Evolutionary conservation across 148 eudicot species (phyloP), one percentile per base, ranked within the genome.

Genomic region (Fallopia convolvulus): DNA sequence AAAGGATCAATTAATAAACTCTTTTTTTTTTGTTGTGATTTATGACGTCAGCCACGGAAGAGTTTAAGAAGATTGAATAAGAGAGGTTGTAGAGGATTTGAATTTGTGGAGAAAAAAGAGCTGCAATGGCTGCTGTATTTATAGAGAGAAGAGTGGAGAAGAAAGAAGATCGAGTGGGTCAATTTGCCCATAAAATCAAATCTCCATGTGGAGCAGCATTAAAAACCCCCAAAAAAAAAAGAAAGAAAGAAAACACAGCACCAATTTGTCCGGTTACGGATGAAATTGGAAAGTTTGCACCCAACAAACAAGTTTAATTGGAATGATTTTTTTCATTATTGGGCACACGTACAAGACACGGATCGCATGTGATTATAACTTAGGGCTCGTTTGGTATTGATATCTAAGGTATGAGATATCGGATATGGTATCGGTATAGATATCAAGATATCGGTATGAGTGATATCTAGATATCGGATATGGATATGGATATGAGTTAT

Each of bases 161-260:
- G 11, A 53, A 53, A 17, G 0, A 18, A 18, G 5, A 61, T 23
- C 39, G 20, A 39, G 68, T 61, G 20, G 68, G 68, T 61, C 33
- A 61, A 21, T 23, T 61, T 61, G 68, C 68, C 68, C 68, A 61
- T 61, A 61, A 61, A 61, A 61, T 61, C 33, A 61, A 61, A 61
- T 61, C 33, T 36, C 36, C 68, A 61, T 61, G 36, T 61, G 68
- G 14, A 26, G 23, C 14, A 26, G 23, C 14, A 23, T 20, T 9
- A 61, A 61, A 61, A 60, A 36, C n/a, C n/a, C 30, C 47, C 47
- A 44, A 44, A 42, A 42, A 44, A 44, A 2, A 48, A 12, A 48
- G 39, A 36, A 8, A 52, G 58, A 52, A 52, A 50, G n/a, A 14
- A 52, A 52, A 52, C 9, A 17, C 58, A 52, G 7, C 47, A n/a